Conservation (phyloP, 148 eudicot species). For the Nepenthes gracilis region DNA sequence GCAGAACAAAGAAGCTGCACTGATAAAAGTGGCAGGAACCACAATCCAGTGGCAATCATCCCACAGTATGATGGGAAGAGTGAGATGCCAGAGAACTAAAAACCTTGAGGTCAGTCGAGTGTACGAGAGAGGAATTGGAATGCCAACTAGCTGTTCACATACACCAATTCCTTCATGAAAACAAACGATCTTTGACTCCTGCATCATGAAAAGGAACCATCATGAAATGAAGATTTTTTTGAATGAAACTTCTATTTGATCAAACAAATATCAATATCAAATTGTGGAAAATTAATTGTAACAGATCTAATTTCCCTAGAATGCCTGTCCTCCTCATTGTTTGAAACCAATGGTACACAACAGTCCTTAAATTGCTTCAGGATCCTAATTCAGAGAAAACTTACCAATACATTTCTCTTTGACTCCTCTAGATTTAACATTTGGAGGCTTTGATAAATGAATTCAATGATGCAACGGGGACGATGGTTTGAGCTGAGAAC, state of each 20-base stretch:
- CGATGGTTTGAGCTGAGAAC: conserved; percentile 70
- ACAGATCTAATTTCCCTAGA: no score
- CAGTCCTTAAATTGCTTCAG: neutral
- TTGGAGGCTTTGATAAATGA: conserved; percentile 77
- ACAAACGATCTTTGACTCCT: conserved; percentile 78
- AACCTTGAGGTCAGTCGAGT: conserved; percentile 94
- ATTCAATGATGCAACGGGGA: conserved; percentile 83
- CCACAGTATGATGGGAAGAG: conserved; percentile 92
- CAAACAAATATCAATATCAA: neutral
- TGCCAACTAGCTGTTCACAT: conserved; percentile 73
- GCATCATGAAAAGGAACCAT: conserved; percentile 13
- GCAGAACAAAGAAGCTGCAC: conserved; percentile 94
- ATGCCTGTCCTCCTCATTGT: no score
- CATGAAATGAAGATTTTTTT: neutral
- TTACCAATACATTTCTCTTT: conserved; percentile 61
- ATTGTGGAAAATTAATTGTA: no score
- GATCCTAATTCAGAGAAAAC: neutral
- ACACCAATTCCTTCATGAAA: conserved; percentile 87
- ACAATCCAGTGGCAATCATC: conserved; percentile 99
- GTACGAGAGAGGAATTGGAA: conserved; percentile 94
- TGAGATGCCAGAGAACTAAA: conserved; percentile 91
- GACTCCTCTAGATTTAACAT: conserved; percentile 52
- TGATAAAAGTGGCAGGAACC: conserved; percentile 86
- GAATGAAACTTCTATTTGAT: no score
- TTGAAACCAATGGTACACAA: neutral